phyloP scores from a whole-genome alignment of 164 flowering plant species.

The Warburgia ugandensis region DNA sequence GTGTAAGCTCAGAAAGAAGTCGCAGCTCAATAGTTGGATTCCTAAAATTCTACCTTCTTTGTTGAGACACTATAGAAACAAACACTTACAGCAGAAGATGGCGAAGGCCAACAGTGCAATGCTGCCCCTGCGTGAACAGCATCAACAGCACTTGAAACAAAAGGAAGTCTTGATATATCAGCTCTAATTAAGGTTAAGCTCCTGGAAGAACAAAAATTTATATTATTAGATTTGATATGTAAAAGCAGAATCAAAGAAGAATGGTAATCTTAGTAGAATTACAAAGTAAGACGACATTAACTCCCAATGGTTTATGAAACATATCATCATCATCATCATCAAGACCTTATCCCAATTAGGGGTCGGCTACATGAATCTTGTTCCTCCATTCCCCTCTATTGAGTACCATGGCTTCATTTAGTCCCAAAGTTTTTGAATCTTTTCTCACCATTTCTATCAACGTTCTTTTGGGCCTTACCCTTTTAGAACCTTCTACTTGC shows the following conservation, averaged over 20 bases:
- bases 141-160: slow-evolving; percentile 68
- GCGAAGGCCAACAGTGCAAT: slow-evolving; percentile 94
- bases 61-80: background rate
- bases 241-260: background rate
- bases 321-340: too few species aligned
- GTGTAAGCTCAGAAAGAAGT: background rate
- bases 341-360: too few species aligned
- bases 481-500: too few species aligned
- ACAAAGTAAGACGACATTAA: background rate
- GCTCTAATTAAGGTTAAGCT: slow-evolving; percentile 70
- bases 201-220: slow-evolving; percentile 31
- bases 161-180: slow-evolving; percentile 86
- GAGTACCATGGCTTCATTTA: too few species aligned
- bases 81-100: slow-evolving; percentile 69
- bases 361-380: too few species aligned
- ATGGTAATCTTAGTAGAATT: background rate
- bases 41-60: background rate
- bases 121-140: slow-evolving; percentile 99
- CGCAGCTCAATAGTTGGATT: background rate
- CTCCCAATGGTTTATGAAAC: too few species aligned
- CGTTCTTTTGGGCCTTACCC: too few species aligned
- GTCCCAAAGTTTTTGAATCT: too few species aligned
- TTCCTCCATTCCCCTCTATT: too few species aligned
- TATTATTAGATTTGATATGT: too few species aligned
- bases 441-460: too few species aligned